Base-by-base conservation (phyloP, 768 basidiomycete genomes). In the Tricholoma terreum region DNA sequence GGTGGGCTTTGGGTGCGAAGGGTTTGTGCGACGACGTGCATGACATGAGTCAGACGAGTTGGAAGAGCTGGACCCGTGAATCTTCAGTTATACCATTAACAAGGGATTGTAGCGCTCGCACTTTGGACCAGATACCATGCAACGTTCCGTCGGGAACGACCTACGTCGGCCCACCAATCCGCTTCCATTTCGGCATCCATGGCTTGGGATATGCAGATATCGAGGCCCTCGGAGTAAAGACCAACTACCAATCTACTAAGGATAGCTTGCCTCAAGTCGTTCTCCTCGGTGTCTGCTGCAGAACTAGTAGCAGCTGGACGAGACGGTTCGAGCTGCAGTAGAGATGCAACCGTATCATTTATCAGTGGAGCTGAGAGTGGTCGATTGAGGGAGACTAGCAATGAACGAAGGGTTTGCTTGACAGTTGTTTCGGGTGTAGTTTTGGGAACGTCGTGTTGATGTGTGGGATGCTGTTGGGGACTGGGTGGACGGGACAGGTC, bases 121-220 rank as follows among this genome's bases (percentile, higher is more conserved):
- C 92, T 90, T 75, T 94, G 90, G 1, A 95, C 60, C 24, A 95
- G 76, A 70, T 89, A 93, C 65, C 81, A 73, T 3, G 80, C 79
- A 9, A 87, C 78, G 17, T 77, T 80, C 51, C 71, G 62, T 24
- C 75, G 66, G 3, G 89, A 92, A 33, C 83, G 78, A 60, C 87
- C 86, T 40, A 90, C 69, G 24, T 84, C 80, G 14, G 80, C 78
- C 94, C 94, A 98, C 89, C 90, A 97, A 43, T 89, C 84, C 17
- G 90, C 84, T 64, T 94, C 90, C 6, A 78, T 71, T 63, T 94
- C 92, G 11, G 86, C 83, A 33, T 84, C 69, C 8, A 82, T 75
- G 1, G 94, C 90, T 64, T 91, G 84, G 9, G 75, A 66, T 57
- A 96, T 69, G 57, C 85, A 83, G 19, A 75, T 65, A 59, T 91